Conservation (phyloP, 2,329 filamentous ascomycete genomes). For the Trichoderma koningii region DNA sequence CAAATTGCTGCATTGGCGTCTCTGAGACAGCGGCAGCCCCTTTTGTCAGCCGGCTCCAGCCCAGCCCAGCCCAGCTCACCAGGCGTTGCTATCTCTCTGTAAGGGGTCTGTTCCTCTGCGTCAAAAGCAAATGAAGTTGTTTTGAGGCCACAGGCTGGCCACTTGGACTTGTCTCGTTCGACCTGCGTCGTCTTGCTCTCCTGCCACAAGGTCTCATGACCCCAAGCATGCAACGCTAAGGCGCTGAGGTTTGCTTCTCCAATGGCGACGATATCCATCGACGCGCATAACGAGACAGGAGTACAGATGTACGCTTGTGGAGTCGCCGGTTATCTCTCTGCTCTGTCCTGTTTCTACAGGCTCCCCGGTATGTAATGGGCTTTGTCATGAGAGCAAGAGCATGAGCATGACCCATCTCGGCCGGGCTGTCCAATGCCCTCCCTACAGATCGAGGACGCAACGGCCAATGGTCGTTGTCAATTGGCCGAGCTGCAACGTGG, state of each 20-base stretch:
- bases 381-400: constrained; percentile 15
- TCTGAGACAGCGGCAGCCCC: constrained; percentile 1
- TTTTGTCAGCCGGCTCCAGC: neutral
- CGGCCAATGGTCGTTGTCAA: constrained; percentile 25
- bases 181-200: neutral
- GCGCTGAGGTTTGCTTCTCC: constrained; percentile 29
- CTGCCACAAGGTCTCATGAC: constrained; percentile 37
- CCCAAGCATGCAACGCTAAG: constrained; percentile 37
- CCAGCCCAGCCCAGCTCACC: neutral
- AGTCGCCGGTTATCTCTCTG: neutral
- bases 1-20: constrained; percentile 15
- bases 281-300: constrained; percentile 19
- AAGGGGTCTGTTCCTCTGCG: neutral
- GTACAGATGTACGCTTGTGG: constrained; percentile 14
- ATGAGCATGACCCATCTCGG: constrained; percentile 12
- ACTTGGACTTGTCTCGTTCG: neutral
- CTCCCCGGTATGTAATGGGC: constrained; percentile 6
- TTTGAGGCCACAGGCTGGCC: neutral
- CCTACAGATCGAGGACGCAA: constrained; percentile 9
- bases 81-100: neutral
- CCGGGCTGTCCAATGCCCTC: constrained; percentile 27
- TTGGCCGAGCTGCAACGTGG: constrained; percentile 31
- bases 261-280: constrained; percentile 24
- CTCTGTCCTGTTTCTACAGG: too few relatives aligned
- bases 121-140: neutral